Base-by-base conservation (phyloP, 768 basidiomycete species). In the Pleurotus eryngii region DNA sequence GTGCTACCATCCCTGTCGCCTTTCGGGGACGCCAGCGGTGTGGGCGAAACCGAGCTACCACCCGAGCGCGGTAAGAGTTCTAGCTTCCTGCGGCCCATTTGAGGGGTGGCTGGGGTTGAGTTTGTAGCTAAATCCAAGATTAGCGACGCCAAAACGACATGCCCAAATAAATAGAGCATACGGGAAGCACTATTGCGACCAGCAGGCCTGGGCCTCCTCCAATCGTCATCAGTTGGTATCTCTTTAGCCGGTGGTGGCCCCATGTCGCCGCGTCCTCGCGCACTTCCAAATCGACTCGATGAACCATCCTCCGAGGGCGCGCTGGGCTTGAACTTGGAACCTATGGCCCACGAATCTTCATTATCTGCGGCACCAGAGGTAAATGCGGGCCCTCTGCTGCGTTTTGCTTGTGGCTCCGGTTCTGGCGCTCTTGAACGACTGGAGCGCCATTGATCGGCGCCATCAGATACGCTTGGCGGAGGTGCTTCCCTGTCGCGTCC, bases 51-150 rank as follows among this genome's bases (percentile, higher is more conserved):
- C 15, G 92, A 93, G 3, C 74, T 78, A 46, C 75, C 79, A 11
- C 81, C 83, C 27, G 90, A 82, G 35, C 93, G 86, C 22, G 95
- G 95, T 2, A 95, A 75, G 38, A 97, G 83, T 62, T 95, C 91
- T 9, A 98, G 80, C 69, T 92, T 94, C 55, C 83, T 83, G 48
- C 94, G 87, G 57, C 77, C 76, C 61, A 90, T 71, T 65, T 91
- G 89, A 38, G 92, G 92, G 9, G 92, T 91, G 3, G 93, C 85
- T 26, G 92, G 88, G 27, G 87, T 87, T 43, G 90, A 90, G 63
- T 69, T 82, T 55, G 70, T 82, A 35, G 90, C 88, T 92, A 63
- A 11, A 24, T 2, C 5, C 18, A n/a, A 30, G n/a, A 22, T 35
- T 30, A 14, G 30, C 30, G 48, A 3, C 30, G 9, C 30, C 30